Evolutionary conservation across 257 asterid species (phyloP).

Genomic region (Nicotiana attenuata): DNA sequence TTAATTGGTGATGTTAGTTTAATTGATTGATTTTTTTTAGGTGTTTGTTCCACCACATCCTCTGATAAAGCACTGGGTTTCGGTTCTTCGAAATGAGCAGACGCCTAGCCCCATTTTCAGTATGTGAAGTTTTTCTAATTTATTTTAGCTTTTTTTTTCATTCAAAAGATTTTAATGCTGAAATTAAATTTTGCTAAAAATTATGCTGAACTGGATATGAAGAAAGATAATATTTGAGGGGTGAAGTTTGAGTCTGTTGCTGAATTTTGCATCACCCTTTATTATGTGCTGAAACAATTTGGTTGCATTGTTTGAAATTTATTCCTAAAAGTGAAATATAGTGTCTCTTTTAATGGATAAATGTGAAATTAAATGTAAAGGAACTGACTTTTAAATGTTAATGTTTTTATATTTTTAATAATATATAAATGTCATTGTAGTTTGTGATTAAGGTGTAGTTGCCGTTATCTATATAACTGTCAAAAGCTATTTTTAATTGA

Average conservation of each 20-base stretch:
- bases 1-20: not conserved
- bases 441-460: too few species aligned
- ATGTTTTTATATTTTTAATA: too few species aligned
- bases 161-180: not conserved
- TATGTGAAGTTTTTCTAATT: slow-evolving; percentile 25
- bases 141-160: not conserved
- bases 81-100: slow-evolving; percentile 88
- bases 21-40: slow-evolving; percentile 24
- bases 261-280: too few species aligned
- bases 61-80: slow-evolving; percentile 92
- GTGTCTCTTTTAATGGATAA: too few species aligned
- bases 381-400: too few species aligned
- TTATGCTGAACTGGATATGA: not conserved
- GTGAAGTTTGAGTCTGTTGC: not conserved
- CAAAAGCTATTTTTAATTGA: too few species aligned
- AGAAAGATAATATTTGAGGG: not conserved
- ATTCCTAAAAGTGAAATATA: too few species aligned
- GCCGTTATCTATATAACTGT: too few species aligned
- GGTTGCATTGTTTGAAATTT: too few species aligned
- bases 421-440: too few species aligned
- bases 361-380: too few species aligned
- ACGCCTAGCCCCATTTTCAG: slow-evolving; percentile 85
- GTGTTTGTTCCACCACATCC: slow-evolving; percentile 98
- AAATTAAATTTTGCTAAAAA: not conserved
- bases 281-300: too few species aligned